Conservation (phyloP, 2,329 filamentous ascomycete genomes). For the Ascochyta fabae region DNA sequence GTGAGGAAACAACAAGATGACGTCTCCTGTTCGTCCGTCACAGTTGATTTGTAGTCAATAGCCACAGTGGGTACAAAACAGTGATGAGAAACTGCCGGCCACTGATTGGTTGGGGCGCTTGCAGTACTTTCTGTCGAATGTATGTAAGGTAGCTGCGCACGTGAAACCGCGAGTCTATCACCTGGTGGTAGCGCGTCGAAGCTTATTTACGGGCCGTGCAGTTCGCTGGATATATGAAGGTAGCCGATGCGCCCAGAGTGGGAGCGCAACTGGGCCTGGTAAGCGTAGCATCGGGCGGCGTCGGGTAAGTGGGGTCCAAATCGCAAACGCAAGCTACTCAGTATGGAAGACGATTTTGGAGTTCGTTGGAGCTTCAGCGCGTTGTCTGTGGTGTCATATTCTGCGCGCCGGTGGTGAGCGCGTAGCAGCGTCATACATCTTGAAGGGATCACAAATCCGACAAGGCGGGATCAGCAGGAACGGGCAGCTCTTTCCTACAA, state of each 20-base stretch:
- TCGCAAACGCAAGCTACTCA: slow-evolving; percentile 1
- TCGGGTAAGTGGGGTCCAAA: slow-evolving; percentile 7
- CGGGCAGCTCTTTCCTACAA: slow-evolving; percentile 7
- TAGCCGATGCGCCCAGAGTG: slow-evolving; percentile 4
- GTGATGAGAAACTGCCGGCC: slow-evolving; percentile 46
- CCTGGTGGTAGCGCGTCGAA: slow-evolving; percentile 15
- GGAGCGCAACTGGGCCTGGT: slow-evolving; percentile 1
- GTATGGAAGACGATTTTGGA: background rate
- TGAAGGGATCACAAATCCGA: slow-evolving; percentile 17
- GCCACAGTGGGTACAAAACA: slow-evolving; percentile 7
- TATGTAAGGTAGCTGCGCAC: slow-evolving; percentile 26
- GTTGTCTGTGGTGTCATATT: slow-evolving; percentile 11
- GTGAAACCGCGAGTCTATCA: slow-evolving; percentile 29
- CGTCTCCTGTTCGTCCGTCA: background rate
- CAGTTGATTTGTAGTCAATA: slow-evolving; percentile 13
- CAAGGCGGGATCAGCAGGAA: slow-evolving; percentile 12
- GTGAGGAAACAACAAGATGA: background rate
- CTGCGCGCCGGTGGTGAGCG: slow-evolving; percentile 15
- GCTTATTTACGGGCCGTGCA: slow-evolving; percentile 13
- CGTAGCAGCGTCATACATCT: slow-evolving; percentile 30
- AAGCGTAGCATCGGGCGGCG: slow-evolving; percentile 17
- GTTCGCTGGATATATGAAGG: slow-evolving; percentile 7
- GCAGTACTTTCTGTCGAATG: slow-evolving; percentile 27
- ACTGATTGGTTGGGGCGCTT: slow-evolving; percentile 37
- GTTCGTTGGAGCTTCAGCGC: slow-evolving; percentile 4